phyloP scores from a whole-genome alignment of 2,329 filamentous ascomycete species.

The Pezicula radicicola region DNA sequence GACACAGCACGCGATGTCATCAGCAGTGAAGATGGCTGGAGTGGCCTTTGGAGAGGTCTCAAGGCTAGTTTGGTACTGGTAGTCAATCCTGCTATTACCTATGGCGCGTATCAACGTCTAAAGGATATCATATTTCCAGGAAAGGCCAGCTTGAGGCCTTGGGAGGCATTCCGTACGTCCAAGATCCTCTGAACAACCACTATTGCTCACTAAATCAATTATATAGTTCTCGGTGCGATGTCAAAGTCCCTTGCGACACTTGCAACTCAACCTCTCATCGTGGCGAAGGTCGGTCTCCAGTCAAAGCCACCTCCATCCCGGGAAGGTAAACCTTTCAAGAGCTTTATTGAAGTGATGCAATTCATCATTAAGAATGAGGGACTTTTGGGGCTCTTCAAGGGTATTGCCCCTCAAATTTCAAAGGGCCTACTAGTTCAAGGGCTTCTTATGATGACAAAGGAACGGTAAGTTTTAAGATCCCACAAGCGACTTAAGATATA shows the following conservation, averaged over 20 bases:
- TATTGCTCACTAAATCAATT: not conserved
- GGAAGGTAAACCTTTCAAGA: slow-evolving; percentile 88
- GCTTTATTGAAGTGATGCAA: slow-evolving; percentile 89
- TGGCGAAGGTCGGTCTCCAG: slow-evolving; percentile 95
- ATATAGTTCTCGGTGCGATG: slow-evolving; percentile 78
- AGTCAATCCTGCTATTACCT: slow-evolving; percentile 95
- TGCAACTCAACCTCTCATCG: slow-evolving; percentile 89
- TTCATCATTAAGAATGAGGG: slow-evolving; percentile 93
- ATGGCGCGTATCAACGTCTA: slow-evolving; percentile 91
- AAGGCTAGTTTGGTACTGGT: slow-evolving; percentile 96
- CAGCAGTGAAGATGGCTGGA: slow-evolving; percentile 83
- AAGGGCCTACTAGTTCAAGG: slow-evolving; percentile 95
- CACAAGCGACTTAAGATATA: slow-evolving; percentile 4
- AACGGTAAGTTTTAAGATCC: slow-evolving; percentile 57
- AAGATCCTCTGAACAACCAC: not conserved
- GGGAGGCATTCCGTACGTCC: slow-evolving; percentile 86
- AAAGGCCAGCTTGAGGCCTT: slow-evolving; percentile 70
- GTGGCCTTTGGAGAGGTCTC: slow-evolving; percentile 88
- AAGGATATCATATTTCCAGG: slow-evolving; percentile 75
- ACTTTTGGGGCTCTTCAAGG: slow-evolving; percentile 83
- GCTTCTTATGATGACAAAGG: slow-evolving; percentile 98
- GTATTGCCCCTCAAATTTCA: slow-evolving; percentile 87
- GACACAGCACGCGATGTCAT: slow-evolving; percentile 89
- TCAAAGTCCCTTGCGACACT: slow-evolving; percentile 93
- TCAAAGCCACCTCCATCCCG: slow-evolving; percentile 83